Evolutionary conservation across 495 filamentous ascomycete species (phyloP).

Genomic region (Evansstolkia leycettana): DNA sequence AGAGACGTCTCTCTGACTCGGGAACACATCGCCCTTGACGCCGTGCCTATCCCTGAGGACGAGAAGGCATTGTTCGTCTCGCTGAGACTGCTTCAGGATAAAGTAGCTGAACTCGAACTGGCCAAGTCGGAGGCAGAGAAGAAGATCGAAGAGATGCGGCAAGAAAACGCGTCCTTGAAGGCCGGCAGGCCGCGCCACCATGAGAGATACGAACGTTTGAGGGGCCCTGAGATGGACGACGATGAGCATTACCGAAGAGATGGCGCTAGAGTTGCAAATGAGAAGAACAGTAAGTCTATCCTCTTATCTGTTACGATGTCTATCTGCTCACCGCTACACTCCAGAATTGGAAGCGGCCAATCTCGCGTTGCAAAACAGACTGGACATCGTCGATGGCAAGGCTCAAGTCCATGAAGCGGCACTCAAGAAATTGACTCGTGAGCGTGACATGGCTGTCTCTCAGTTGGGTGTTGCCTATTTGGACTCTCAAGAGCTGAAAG

Average conservation of each 20-base stretch:
- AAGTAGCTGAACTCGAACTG: constrained; percentile 48
- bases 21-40: constrained; percentile 41
- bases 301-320: constrained; percentile 2
- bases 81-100: constrained; percentile 53
- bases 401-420: constrained; percentile 45
- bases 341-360: constrained; percentile 47
- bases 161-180: constrained; percentile 44
- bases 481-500: constrained; percentile 50
- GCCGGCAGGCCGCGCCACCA: constrained; percentile 31
- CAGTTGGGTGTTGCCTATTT: constrained; percentile 52
- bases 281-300: constrained; percentile 41
- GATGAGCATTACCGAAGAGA: constrained; percentile 21
- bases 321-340: constrained; percentile 1
- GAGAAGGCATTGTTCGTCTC: constrained; percentile 60
- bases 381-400: constrained; percentile 49
- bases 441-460: constrained; percentile 52
- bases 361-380: constrained; percentile 40
- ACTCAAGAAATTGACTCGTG: constrained; percentile 46
- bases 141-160: constrained; percentile 39
- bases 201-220: constrained; percentile 30
- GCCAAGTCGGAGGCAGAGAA: constrained; percentile 46
- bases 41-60: constrained; percentile 54
- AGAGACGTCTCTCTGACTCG: constrained; percentile 26
- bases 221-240: constrained; percentile 28
- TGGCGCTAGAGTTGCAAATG: constrained; percentile 25